Evolutionary conservation across 805 yeast genomes (phyloP).

Genomic region (Wickerhamiella azyma): DNA sequence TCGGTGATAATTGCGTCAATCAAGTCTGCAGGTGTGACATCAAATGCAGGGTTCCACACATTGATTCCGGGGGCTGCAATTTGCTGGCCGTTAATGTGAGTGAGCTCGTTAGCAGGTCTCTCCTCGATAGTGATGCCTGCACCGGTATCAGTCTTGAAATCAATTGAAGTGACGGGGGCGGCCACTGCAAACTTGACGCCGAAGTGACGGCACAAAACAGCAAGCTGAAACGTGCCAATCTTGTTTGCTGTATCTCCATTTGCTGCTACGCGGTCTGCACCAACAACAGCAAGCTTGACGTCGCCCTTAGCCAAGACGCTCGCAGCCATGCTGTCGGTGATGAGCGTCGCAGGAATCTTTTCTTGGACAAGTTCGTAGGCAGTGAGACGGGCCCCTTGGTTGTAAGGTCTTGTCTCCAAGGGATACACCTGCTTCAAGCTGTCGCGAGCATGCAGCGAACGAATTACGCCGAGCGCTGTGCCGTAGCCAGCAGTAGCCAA

Average conservation of each 20-base stretch:
- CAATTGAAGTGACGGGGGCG: conserved; percentile 89
- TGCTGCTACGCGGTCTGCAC: conserved; percentile 85
- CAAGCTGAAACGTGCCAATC: conserved; percentile 86
- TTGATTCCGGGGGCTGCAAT: conserved; percentile 71
- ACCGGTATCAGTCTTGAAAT: conserved; percentile 50
- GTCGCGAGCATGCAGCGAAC: conserved; percentile 44
- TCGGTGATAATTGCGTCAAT: conserved; percentile 90
- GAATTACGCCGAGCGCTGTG: conserved; percentile 84
- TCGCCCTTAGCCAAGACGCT: conserved; percentile 55
- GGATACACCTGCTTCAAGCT: conserved; percentile 64
- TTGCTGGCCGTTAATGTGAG: conserved; percentile 57
- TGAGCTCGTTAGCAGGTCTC: conserved; percentile 69
- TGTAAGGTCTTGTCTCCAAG: conserved; percentile 90
- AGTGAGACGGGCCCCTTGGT: conserved; percentile 89
- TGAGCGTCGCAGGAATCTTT: conserved; percentile 70
- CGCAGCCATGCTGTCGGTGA: conserved; percentile 87
- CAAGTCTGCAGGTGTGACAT: conserved; percentile 70
- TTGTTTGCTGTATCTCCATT: conserved; percentile 96
- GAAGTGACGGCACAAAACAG: conserved; percentile 53
- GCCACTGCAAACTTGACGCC: conserved; percentile 81
- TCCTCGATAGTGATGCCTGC: conserved; percentile 73
- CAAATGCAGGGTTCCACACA: conserved; percentile 96
- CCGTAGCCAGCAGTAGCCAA: conserved; percentile 97
- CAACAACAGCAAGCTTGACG: conserved; percentile 79
- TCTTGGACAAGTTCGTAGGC: conserved; percentile 84